phyloP scores from a whole-genome alignment of 2,329 filamentous ascomycete species.

The Fusarium vanettenii region DNA sequence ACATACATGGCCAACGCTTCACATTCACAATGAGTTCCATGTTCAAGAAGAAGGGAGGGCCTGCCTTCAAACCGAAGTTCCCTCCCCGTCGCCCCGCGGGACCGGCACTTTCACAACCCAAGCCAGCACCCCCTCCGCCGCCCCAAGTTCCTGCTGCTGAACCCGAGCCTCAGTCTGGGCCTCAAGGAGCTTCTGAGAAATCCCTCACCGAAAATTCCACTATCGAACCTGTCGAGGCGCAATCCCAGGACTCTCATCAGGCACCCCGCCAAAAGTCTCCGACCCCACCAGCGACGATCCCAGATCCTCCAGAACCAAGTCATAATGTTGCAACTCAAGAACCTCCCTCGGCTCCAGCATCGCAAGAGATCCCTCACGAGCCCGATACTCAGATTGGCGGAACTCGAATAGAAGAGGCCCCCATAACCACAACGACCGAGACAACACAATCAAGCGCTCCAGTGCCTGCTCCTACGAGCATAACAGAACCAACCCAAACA shows the following conservation, averaged over 20 bases:
- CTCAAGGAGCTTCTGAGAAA: slow-evolving; percentile 7
- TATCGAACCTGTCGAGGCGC: slow-evolving; percentile 7
- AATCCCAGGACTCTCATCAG: slow-evolving; percentile 18
- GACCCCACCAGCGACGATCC: slow-evolving; percentile 38
- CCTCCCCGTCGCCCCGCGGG: slow-evolving; percentile 63
- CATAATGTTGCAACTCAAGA: slow-evolving; percentile 1
- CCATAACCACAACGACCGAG: neutral
- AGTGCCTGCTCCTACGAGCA: slow-evolving; percentile 10
- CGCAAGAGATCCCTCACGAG: neutral
- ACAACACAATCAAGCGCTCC: neutral
- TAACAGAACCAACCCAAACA: slow-evolving; percentile 14
- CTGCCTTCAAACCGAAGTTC: slow-evolving; percentile 78
- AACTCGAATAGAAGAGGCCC: neutral
- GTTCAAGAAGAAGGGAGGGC: slow-evolving; percentile 73
- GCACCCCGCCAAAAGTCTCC: slow-evolving; percentile 29
- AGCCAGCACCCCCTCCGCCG: slow-evolving; percentile 28
- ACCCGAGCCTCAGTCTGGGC: slow-evolving; percentile 12
- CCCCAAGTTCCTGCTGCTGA: slow-evolving; percentile 21
- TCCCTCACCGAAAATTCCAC: neutral
- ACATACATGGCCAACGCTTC: slow-evolving; percentile 19
- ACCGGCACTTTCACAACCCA: slow-evolving; percentile 45
- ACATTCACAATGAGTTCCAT: slow-evolving; percentile 69
- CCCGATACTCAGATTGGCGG: neutral
- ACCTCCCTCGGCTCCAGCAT: neutral
- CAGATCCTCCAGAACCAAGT: slow-evolving; percentile 28